Base-by-base conservation (phyloP, 2,329 filamentous ascomycete genomes). In the Dendryphion nanum region DNA sequence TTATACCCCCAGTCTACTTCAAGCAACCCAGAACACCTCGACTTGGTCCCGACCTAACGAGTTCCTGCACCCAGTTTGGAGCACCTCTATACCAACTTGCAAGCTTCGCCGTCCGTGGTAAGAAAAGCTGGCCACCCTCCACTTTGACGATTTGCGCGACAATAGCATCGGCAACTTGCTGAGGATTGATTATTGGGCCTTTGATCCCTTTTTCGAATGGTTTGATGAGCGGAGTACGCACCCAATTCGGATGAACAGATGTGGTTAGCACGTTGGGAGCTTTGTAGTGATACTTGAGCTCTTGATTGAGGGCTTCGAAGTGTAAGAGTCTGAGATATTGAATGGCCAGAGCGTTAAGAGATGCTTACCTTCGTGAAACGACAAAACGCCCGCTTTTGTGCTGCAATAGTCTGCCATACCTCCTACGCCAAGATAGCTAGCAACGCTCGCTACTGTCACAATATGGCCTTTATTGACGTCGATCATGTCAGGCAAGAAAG, bases 401-500 rank as follows among this genome's bases (percentile, higher is more conserved):
- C 67, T 67, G 29, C 64, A 68, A 53, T 80, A 81, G 44, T 78
- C 74, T 7, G 71, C 71, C 44, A 79, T 72, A 19, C 73, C 69
- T 1, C 65, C 69, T 4, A 72, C 45, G 1, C 63, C 61, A 4
- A 76, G 40, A 48, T 74, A 79, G 23, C 71, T 73, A 7, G 75
- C 75, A 51, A 73, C 65, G 41, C 72, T 76, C 3, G 78, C 76
- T 12, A 81, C 67, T 0, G 75, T 78, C 8, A 82, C 66, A 19
- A 81, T 64, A 44, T 81, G 77, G 3, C 78, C 78, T 56, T 53
- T 71, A 39, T 65, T 58, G 14, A 47, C 36, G 3, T 42, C 36
- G 15, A 66, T 51, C 64, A 67, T 67, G 31, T 52, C 50, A 3
- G 64, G 64, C 5, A 67, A 41, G 41, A 67, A 66, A 1, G 55